A percentile compares a stretch with the other conserved stretches of the same genome.
Evolutionary conservation across 2,329 filamentous ascomycete species (phyloP).

Genomic region (Plectosphaerella cucumerina): DNA sequence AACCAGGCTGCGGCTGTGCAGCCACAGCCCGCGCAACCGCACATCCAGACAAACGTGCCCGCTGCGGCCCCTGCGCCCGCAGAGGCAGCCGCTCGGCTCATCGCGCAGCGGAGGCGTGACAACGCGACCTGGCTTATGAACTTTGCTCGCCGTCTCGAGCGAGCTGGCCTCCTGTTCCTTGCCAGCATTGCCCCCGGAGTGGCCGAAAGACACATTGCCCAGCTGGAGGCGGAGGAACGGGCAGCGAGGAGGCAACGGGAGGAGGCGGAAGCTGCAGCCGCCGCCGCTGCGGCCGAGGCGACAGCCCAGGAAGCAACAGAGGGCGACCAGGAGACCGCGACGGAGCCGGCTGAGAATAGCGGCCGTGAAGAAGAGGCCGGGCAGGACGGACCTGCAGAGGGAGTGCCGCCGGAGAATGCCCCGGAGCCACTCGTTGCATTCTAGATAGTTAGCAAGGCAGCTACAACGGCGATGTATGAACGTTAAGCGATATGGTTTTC

Average conservation of each 20-base stretch:
- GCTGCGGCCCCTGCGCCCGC: constrained; percentile 37
- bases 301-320: constrained; percentile 16
- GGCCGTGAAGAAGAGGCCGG: background rate
- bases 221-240: constrained; percentile 48
- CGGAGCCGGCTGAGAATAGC: background rate
- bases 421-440: background rate
- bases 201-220: constrained; percentile 60
- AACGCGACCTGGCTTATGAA: constrained; percentile 46
- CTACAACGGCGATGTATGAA: too few species aligned
- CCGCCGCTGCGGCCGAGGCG: constrained; percentile 26
- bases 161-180: constrained; percentile 58
- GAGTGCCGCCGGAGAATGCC: background rate
- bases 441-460: background rate
- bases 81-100: constrained; percentile 48
- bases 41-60: background rate
- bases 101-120: constrained; percentile 38
- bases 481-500: too few species aligned
- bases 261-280: constrained; percentile 33
- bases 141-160: constrained; percentile 51
- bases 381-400: background rate
- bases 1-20: constrained; percentile 18
- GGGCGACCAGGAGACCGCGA: constrained; percentile 14
- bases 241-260: constrained; percentile 40
- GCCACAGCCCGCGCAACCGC: background rate
- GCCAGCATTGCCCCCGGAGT: constrained; percentile 64